Evolutionary conservation across 495 filamentous ascomycete genomes (phyloP), one percentile per base, ranked within the genome.

Genomic region (Rostrohypoxylon terebratum): DNA sequence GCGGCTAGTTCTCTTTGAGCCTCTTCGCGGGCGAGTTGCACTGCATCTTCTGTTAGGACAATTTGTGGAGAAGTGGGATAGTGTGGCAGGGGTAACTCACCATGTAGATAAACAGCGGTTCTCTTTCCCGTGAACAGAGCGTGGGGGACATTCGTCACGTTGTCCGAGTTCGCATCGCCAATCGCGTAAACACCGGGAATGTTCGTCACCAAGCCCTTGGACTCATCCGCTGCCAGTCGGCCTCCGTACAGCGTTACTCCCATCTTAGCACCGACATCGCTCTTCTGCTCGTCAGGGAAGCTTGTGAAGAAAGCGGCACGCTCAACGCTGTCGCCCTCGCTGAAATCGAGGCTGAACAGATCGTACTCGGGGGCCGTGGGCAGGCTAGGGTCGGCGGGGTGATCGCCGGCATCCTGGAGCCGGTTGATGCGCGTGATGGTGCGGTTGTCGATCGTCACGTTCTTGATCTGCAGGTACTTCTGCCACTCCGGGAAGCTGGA

Each of bases 91-190:
- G n/a, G 1, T 47, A 31, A 78, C 84, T 75, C 70, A 88, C 86
- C 85, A 74, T 89, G 87, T 21, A 86, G 48, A 57, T 77, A 88
- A 16, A 89, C 87, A 4, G 83, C 86, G 7, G 87, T 83, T 45
- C 84, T 75, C 81, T 89, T 90, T 1, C 84, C 87, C 28, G 79
- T 85, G 68, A 81, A 90, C 78, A 90, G 83, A 1, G 87, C 88
- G 63, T 90, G 88, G 0, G 87, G 87, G 16, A 90, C 87, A 61
- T 89, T 89, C 10, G 87, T 88, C 40, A 82, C 81, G 31, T 84
- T 84, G 38, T 90, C 88, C 10, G 80, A 81, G 69, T 89, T 90
- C 9, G 83, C 82, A 71, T 89, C 87, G 1, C 87, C 87, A 16
- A 89, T 76, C 1, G 83, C 87, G 69, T 83, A 89, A 13, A 89